These are phyloP conservation scores for Thelonectria rubi DNA, from an alignment of 2,329 filamentous ascomycete species.

Conservation along the genomic window DNA sequence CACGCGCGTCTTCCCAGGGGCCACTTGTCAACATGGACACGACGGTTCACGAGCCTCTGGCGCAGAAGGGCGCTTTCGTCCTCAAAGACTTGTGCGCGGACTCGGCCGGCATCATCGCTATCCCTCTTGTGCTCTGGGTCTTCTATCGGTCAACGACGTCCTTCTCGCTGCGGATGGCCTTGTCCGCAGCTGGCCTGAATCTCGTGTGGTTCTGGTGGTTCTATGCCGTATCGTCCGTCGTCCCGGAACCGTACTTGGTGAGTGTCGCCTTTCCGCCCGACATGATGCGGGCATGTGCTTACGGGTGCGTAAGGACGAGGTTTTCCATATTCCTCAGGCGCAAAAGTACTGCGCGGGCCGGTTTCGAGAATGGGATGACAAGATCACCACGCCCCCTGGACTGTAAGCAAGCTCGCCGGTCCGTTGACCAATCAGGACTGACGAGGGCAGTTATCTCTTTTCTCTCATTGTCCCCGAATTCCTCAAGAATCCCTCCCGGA, in stretches of 20 bases:
- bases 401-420: conserved; percentile 59
- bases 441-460: conserved; percentile 54
- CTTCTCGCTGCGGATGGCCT: neutral
- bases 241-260: conserved; percentile 65
- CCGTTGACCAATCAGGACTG: conserved; percentile 2
- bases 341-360: conserved; percentile 82
- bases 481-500: conserved; percentile 10
- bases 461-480: conserved; percentile 47
- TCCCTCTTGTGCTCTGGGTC: too few relatives aligned
- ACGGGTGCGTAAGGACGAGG: conserved; percentile 73
- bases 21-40: conserved; percentile 43
- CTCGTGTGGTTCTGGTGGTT: conserved; percentile 36
- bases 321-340: conserved; percentile 91
- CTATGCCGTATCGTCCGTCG: conserved; percentile 43
- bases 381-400: conserved; percentile 95
- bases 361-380: conserved; percentile 88
- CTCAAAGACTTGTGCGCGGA: conserved; percentile 1
- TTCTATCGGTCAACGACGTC: too few relatives aligned
- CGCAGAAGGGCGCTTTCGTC: conserved; percentile 8
- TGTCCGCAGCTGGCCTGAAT: conserved; percentile 33
- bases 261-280: conserved; percentile 20
- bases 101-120: neutral
- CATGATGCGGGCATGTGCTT: conserved; percentile 12
- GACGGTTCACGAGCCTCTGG: neutral
- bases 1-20: conserved; percentile 17